Percentiles rank a stretch among this genome's conserved stretches.
Conservation (phyloP, 345 rosid genomes). For the Hibiscus trionum region DNA sequence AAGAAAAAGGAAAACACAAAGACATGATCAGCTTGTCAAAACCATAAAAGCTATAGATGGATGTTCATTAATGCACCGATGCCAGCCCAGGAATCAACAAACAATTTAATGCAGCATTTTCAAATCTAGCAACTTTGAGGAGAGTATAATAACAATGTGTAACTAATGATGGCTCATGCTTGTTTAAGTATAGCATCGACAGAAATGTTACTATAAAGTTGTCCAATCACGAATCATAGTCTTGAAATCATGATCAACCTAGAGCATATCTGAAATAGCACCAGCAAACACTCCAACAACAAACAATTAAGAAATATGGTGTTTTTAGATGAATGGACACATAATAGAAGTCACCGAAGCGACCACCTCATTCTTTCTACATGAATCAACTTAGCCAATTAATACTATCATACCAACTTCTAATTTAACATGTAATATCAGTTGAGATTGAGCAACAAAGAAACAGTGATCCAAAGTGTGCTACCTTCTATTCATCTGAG, state of each 20-base stretch:
- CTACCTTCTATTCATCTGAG: conserved; percentile 64
- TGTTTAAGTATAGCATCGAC: neutral
- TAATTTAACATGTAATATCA: neutral
- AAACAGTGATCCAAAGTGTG: neutral
- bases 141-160: neutral
- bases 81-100: neutral
- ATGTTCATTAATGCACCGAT: neutral
- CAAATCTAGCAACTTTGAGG: neutral
- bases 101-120: neutral
- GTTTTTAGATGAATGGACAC: neutral
- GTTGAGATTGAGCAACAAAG: neutral
- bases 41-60: neutral
- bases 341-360: neutral
- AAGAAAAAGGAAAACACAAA: neutral
- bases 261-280: neutral
- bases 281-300: neutral
- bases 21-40: neutral
- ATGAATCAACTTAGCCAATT: neutral
- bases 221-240: neutral
- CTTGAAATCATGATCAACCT: neutral
- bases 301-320: neutral
- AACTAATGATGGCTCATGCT: neutral
- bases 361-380: neutral
- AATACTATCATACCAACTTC: neutral
- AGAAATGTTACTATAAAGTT: neutral